Conservation (phyloP, 1,284 basidiomycete species). For the Rhodotorula sp. region DNA sequence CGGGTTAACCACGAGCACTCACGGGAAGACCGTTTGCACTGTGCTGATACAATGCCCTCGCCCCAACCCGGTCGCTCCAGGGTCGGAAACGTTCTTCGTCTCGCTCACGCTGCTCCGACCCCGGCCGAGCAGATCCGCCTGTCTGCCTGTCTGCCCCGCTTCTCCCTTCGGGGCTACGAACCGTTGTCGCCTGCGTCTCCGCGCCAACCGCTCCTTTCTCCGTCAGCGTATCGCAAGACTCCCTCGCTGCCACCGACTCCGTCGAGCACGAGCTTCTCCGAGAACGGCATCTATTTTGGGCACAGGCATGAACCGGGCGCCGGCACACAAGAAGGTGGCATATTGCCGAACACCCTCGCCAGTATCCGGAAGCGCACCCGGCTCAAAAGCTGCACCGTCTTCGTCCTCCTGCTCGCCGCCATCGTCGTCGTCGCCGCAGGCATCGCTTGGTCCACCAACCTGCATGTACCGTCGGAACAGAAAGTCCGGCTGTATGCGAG, state of each 20-base stretch:
- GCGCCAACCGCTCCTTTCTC: not conserved
- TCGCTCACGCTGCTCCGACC: not conserved
- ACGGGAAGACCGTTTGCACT: no score
- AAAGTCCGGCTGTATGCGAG: not conserved
- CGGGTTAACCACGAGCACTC: no score
- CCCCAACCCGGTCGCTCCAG: not conserved
- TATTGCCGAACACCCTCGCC: not conserved
- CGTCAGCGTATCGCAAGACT: not conserved
- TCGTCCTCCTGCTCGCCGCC: not conserved
- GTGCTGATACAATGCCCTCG: not conserved
- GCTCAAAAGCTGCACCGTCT: not conserved
- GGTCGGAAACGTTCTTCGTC: not conserved
- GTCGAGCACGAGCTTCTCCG: not conserved
- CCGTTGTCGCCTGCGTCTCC: not conserved
- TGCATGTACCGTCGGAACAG: accelerated
- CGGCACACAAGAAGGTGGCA: no score
- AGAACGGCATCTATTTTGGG: not conserved
- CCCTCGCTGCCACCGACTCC: not conserved
- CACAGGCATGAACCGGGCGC: not conserved
- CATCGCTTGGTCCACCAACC: not conserved
- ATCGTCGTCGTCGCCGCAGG: not conserved
- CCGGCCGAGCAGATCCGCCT: not conserved
- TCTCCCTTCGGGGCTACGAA: not conserved
- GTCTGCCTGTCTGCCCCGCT: not conserved
- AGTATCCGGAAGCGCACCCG: constrained; percentile 1